Percentiles rank a stretch among this genome's conserved stretches.
Evolutionary conservation across 2,329 filamentous ascomycete species (phyloP).

Genomic region (Diaporthe nobilis): DNA sequence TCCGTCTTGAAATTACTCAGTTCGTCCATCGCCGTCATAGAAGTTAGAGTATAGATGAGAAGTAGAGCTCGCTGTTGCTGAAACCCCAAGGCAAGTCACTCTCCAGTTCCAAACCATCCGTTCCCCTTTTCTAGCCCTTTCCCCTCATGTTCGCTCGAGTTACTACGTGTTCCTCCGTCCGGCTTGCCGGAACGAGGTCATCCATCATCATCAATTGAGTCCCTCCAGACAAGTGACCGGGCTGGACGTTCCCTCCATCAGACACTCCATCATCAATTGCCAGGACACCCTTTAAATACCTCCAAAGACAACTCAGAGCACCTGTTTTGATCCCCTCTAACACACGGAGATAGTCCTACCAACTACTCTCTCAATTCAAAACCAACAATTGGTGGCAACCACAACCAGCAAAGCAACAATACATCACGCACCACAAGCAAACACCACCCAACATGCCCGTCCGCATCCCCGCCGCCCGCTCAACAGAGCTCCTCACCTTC

Average conservation of each 20-base stretch:
- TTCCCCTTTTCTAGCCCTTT: not conserved
- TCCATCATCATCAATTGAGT: not conserved
- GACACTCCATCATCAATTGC: not conserved
- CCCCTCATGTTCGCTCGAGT: conserved; percentile 12
- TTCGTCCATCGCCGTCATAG: not conserved
- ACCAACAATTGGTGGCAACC: not conserved
- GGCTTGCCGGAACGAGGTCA: not conserved
- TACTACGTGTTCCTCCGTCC: not conserved
- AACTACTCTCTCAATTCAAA: not conserved
- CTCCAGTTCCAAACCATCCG: not conserved
- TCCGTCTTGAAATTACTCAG: not conserved
- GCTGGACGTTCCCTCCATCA: not conserved
- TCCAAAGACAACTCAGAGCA: not conserved
- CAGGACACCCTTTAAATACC: not conserved
- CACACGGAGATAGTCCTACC: not conserved
- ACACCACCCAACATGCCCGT: conserved; percentile 59
- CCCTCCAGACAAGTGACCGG: not conserved
- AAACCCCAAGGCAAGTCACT: conserved; percentile 9
- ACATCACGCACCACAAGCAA: not conserved
- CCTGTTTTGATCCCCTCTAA: not conserved
- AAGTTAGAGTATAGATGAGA: conserved; percentile 19
- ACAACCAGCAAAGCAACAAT: conserved; percentile 2
- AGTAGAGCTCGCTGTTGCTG: not conserved
- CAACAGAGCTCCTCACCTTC: conserved; percentile 66
- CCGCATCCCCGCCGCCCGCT: conserved; percentile 64